These are phyloP conservation scores for Fusarium verrucosum DNA, from an alignment of 2,329 filamentous ascomycete species.

Conservation along the genomic window DNA sequence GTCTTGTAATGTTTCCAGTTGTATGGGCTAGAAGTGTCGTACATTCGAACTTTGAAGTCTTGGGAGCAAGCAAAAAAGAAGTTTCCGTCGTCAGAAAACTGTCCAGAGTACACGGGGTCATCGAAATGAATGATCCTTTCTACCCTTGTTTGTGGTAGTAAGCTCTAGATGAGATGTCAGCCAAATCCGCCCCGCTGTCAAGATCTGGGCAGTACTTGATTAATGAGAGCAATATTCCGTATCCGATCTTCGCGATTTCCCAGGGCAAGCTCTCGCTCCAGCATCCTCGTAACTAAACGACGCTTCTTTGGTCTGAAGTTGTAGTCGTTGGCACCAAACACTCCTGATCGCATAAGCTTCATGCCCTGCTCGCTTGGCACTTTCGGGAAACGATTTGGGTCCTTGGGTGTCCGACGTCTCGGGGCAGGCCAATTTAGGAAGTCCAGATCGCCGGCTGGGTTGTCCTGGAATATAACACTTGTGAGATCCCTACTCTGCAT, in stretches of 20 bases:
- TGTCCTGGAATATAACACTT: slow-evolving; percentile 49
- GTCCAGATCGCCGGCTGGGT: slow-evolving; percentile 51
- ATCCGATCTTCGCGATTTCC: slow-evolving; percentile 67
- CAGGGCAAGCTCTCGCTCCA: slow-evolving; percentile 85
- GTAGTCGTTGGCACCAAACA: slow-evolving; percentile 76
- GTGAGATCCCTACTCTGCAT: slow-evolving; percentile 53
- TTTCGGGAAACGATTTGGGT: slow-evolving; percentile 76
- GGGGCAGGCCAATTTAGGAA: slow-evolving; percentile 56
- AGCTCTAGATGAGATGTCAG: slow-evolving; percentile 57
- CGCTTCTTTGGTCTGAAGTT: slow-evolving; percentile 65
- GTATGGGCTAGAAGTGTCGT: slow-evolving; percentile 95
- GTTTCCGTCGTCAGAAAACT: slow-evolving; percentile 96
- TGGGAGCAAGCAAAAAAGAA: slow-evolving; percentile 95
- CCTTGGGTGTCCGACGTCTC: slow-evolving; percentile 53
- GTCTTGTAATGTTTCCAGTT: slow-evolving; percentile 97
- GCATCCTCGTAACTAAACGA: slow-evolving; percentile 73
- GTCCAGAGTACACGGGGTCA: slow-evolving; percentile 88
- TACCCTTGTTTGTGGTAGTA: slow-evolving; percentile 80
- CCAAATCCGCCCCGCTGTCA: background rate
- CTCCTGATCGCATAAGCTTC: slow-evolving; percentile 82
- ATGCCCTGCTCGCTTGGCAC: slow-evolving; percentile 81
- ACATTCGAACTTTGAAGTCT: slow-evolving; percentile 95
- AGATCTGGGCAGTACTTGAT: slow-evolving; percentile 60
- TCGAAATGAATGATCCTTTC: slow-evolving; percentile 92
- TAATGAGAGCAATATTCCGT: slow-evolving; percentile 71